Conservation (phyloP, 306 rosid genomes). For the Cercis canadensis region DNA sequence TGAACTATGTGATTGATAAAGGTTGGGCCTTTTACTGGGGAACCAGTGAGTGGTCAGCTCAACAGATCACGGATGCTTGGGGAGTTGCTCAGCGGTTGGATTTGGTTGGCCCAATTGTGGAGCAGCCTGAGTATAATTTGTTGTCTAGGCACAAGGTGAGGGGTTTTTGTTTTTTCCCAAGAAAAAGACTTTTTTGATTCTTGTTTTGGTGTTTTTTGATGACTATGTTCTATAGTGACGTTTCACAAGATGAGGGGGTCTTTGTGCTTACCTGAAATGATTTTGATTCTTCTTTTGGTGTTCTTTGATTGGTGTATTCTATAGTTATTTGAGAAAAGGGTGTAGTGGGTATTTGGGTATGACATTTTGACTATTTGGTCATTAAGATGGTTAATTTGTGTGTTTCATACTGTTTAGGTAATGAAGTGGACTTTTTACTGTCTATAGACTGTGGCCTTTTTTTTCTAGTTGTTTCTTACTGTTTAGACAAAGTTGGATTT, state of each 20-base stretch:
- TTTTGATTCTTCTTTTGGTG: background rate
- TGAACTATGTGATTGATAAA: slow-evolving; percentile 79
- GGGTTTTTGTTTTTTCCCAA: background rate
- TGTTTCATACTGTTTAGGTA: background rate
- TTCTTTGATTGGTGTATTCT: background rate
- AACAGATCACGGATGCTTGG: slow-evolving; percentile 98
- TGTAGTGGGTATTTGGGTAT: background rate
- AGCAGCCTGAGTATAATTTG: slow-evolving; percentile 95
- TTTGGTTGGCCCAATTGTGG: slow-evolving; percentile 86
- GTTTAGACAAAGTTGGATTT: background rate
- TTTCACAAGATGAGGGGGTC: too few relatives aligned
- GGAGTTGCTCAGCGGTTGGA: slow-evolving; percentile 76
- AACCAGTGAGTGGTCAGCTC: slow-evolving; percentile 97
- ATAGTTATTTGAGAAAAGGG: background rate
- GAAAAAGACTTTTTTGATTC: background rate
- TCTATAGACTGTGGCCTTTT: background rate
- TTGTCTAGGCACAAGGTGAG: slow-evolving; percentile 82
- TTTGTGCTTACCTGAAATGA: background rate
- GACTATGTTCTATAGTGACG: too few relatives aligned
- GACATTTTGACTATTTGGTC: too few relatives aligned
- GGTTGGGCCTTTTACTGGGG: slow-evolving; percentile 99
- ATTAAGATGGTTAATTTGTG: background rate
- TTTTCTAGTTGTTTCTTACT: background rate
- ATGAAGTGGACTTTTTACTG: background rate
- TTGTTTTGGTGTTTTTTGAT: background rate